Conservation (phyloP, 192 early-diverging fungal genomes). For the Rhizoclosmatium globosum region DNA sequence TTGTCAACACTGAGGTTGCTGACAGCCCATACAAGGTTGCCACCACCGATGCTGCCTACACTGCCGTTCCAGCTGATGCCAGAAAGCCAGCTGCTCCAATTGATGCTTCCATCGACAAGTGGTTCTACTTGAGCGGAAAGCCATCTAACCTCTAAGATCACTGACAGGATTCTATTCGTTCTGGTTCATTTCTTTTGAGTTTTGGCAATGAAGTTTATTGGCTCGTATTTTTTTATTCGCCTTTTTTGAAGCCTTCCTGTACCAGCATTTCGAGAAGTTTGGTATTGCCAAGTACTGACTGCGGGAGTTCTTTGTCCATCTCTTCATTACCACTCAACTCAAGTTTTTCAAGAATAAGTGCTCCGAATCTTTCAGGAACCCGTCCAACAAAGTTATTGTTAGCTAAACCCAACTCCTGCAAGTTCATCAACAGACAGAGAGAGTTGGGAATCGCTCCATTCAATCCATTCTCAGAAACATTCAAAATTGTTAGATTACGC, state of each 20-base stretch:
- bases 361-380: background rate
- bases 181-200: slow-evolving; percentile 1
- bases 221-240: background rate
- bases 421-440: background rate
- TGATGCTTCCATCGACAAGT: slow-evolving; percentile 94
- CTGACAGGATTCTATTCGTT: background rate
- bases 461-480: background rate
- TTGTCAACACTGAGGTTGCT: slow-evolving; percentile 68
- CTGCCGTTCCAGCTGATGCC: slow-evolving; percentile 61
- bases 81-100: slow-evolving; percentile 70
- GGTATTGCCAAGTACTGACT: background rate
- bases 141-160: slow-evolving; percentile 51
- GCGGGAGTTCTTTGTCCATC: background rate
- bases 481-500: background rate
- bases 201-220: background rate
- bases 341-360: background rate
- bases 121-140: slow-evolving; percentile 94
- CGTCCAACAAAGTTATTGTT: background rate
- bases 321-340: background rate
- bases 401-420: background rate
- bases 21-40: slow-evolving; percentile 77
- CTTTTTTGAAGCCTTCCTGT: background rate
- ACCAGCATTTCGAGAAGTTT: background rate
- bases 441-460: background rate
- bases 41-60: slow-evolving; percentile 62